Evolutionary conservation across 2,329 filamentous ascomycete species (phyloP).

Genomic region (Plectosphaerella cucumerina): DNA sequence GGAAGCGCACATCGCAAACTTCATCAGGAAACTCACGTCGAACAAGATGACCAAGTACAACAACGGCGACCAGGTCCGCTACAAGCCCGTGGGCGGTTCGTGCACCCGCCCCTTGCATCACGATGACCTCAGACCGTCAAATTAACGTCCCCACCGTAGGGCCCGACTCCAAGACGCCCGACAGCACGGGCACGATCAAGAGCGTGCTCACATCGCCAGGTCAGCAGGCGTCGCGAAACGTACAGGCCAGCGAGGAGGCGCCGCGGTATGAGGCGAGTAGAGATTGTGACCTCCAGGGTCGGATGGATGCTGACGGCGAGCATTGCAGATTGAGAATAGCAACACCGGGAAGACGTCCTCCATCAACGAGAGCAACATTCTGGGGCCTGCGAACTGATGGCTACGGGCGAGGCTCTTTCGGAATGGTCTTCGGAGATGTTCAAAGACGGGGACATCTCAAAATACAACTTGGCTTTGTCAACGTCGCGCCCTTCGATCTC

Average conservation of each 20-base stretch:
- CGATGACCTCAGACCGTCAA: conserved; percentile 1
- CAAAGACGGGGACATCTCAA: too few species aligned
- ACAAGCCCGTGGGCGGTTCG: conserved; percentile 36
- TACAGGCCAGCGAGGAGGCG: conserved; percentile 25
- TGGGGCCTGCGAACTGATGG: conserved; percentile 10
- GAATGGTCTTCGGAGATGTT: too few species aligned
- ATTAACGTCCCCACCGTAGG: conserved; percentile 20
- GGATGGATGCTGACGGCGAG: neutral
- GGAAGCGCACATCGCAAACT: too few species aligned
- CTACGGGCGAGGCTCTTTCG: too few species aligned
- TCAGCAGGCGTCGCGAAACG: conserved; percentile 26
- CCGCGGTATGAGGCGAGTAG: conserved; percentile 31
- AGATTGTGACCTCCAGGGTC: neutral
- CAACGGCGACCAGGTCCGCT: conserved; percentile 29
- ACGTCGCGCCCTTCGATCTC: neutral
- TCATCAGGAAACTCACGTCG: neutral
- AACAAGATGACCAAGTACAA: conserved; percentile 14
- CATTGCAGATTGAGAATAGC: conserved; percentile 27
- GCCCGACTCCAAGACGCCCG: conserved; percentile 30
- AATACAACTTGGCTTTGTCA: neutral
- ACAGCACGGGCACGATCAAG: conserved; percentile 28
- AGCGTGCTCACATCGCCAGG: conserved; percentile 26
- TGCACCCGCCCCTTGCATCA: neutral
- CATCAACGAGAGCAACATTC: conserved; percentile 25
- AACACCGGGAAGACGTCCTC: conserved; percentile 24